phyloP scores from a whole-genome alignment of 2,329 filamentous ascomycete species.

The Ophiocordyceps camponoti-rufipedis region DNA sequence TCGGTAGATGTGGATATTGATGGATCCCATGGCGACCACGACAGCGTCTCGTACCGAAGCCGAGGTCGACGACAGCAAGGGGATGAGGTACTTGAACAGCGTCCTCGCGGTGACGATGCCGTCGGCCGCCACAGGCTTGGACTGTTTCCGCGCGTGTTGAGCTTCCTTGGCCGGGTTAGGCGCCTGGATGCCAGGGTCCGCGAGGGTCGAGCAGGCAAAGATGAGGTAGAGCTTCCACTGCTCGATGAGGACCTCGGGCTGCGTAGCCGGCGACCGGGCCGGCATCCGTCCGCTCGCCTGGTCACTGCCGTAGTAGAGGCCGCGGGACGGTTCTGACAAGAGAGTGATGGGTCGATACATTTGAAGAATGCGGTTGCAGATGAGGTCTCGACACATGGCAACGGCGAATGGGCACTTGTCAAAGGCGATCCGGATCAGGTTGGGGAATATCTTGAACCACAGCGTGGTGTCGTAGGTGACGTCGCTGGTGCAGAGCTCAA shows the following conservation, averaged over 20 bases:
- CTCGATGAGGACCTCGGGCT: slow-evolving; percentile 77
- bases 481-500: slow-evolving; percentile 91
- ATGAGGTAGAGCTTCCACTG: slow-evolving; percentile 97
- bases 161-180: slow-evolving; percentile 26
- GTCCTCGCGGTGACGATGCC: slow-evolving; percentile 78
- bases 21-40: slow-evolving; percentile 79
- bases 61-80: slow-evolving; percentile 64
- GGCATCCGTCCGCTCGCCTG: slow-evolving; percentile 32
- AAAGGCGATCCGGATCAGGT: slow-evolving; percentile 76
- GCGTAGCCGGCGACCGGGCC: slow-evolving; percentile 44
- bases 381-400: slow-evolving; percentile 73
- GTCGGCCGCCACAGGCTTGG: slow-evolving; percentile 46
- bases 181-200: slow-evolving; percentile 50
- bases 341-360: slow-evolving; percentile 76
- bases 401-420: slow-evolving; percentile 85
- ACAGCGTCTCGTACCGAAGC: slow-evolving; percentile 75
- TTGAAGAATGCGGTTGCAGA: slow-evolving; percentile 80
- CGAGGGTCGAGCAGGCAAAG: slow-evolving; percentile 90
- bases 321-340: slow-evolving; percentile 55
- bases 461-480: slow-evolving; percentile 85
- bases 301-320: slow-evolving; percentile 44
- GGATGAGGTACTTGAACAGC: slow-evolving; percentile 82
- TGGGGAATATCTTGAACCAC: slow-evolving; percentile 97
- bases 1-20: slow-evolving; percentile 85
- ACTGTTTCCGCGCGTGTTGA: slow-evolving; percentile 69